These are phyloP conservation scores for Trichoderma oligosporum DNA, from an alignment of 2,329 filamentous ascomycete genomes.

Conservation along the genomic window DNA sequence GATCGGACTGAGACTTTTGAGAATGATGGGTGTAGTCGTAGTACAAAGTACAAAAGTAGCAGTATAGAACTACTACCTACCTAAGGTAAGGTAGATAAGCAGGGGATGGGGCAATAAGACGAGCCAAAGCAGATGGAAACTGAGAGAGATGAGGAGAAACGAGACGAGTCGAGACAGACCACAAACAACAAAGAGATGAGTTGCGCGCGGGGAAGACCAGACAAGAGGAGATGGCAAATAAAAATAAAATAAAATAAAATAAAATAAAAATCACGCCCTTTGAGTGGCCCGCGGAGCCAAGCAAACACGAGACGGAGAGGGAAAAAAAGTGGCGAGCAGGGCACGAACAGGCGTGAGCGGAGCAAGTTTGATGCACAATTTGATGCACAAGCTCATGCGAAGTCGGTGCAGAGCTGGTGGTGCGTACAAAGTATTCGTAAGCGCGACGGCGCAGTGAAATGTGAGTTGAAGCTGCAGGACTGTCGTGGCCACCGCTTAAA, in stretches of 20 bases:
- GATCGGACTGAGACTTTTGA: no score
- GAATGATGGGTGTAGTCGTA: slow-evolving; percentile 1
- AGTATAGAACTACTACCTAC: no score
- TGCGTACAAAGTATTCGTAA: no score
- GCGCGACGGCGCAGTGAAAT: background rate
- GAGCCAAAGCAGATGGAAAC: no score
- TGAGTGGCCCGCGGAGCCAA: background rate
- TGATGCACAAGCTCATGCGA: slow-evolving; percentile 1
- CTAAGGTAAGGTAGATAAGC: no score
- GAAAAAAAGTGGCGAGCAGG: background rate
- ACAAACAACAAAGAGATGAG: no score
- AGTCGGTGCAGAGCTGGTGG: background rate
- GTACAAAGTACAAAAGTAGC: no score
- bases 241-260: background rate
- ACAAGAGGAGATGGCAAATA: background rate
- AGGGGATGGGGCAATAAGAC: no score
- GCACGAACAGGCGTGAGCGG: background rate
- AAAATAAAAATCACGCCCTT: background rate
- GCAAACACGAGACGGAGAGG: background rate
- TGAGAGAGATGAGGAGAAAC: background rate
- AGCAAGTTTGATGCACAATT: slow-evolving; percentile 10
- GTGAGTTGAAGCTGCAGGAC: slow-evolving; percentile 39
- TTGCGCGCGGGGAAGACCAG: background rate
- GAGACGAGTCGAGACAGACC: no score
- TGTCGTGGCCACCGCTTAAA: slow-evolving; percentile 49